Percentiles rank a stretch among this genome's conserved stretches.
Conservation (phyloP, 345 rosid genomes). For the Eucalyptus viminalis region DNA sequence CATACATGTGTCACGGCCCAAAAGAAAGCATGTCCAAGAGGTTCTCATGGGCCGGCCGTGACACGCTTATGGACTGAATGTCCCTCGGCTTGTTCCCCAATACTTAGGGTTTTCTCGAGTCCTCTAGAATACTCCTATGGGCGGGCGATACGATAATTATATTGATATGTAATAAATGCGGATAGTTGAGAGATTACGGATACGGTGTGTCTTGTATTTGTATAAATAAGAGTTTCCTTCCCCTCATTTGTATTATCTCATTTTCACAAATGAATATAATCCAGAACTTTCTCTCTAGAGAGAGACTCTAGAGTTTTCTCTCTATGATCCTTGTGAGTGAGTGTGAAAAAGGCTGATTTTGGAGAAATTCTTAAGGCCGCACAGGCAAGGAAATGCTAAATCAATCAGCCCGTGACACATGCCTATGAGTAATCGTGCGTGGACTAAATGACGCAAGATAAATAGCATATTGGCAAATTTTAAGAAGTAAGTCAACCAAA, state of each 20-base stretch:
- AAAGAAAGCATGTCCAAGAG: too few species aligned
- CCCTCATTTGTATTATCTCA: accelerated
- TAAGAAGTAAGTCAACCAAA: not conserved
- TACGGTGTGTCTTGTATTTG: too few species aligned
- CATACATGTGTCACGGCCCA: accelerated
- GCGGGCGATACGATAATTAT: too few species aligned
- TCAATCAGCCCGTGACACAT: accelerated
- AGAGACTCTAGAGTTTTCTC: too few species aligned
- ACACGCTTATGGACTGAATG: too few species aligned
- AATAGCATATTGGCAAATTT: not conserved
- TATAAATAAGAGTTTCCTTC: accelerated
- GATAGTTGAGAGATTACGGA: too few species aligned
- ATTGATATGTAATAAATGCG: too few species aligned
- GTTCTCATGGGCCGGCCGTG: accelerated
- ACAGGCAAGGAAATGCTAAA: accelerated
- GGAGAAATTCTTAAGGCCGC: too few species aligned
- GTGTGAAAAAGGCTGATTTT: too few species aligned
- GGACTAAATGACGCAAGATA: not conserved
- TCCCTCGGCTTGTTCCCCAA: accelerated
- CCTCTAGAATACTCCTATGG: accelerated
- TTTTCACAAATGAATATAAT: too few species aligned
- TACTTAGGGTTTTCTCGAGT: too few species aligned
- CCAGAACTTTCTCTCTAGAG: accelerated
- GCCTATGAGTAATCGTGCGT: not conserved
- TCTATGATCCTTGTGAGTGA: too few species aligned